Conservation (phyloP, 2,329 filamentous ascomycete species). For the Aspergillus jensenii region DNA sequence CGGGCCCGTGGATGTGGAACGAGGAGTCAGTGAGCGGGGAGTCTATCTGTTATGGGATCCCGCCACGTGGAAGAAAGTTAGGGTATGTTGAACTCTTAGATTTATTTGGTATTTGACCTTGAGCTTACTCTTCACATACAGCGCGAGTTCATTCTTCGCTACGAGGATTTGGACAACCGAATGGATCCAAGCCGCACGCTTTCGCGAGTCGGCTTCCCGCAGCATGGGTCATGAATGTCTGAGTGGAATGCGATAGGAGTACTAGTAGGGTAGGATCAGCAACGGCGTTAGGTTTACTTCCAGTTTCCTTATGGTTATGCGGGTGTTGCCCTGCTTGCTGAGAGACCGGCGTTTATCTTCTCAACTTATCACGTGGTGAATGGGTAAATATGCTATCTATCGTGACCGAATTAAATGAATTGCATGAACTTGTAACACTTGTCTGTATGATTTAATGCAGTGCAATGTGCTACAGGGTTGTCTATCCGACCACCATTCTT, state of each 20-base stretch:
- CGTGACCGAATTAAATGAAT: slow-evolving; percentile 24
- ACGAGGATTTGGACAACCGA: slow-evolving; percentile 51
- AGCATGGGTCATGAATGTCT: slow-evolving; percentile 35
- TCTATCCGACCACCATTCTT: neutral
- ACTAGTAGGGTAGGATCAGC: slow-evolving; percentile 22
- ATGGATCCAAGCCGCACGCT: slow-evolving; percentile 40
- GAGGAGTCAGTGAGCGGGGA: slow-evolving; percentile 50
- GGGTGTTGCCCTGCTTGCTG: slow-evolving; percentile 24
- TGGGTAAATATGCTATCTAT: slow-evolving; percentile 26
- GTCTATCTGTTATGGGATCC: slow-evolving; percentile 54
- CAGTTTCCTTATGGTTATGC: slow-evolving; percentile 27
- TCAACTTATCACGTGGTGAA: slow-evolving; percentile 24
- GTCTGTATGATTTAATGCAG: neutral
- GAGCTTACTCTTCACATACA: slow-evolving; percentile 24
- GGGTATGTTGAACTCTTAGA: slow-evolving; percentile 34
- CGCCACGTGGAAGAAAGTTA: slow-evolving; percentile 50
- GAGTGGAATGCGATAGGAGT: slow-evolving; percentile 14
- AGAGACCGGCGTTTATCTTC: slow-evolving; percentile 28
- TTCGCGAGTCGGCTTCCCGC: slow-evolving; percentile 37
- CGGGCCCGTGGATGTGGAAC: slow-evolving; percentile 49
- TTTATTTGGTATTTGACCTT: slow-evolving; percentile 7
- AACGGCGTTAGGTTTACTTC: slow-evolving; percentile 34
- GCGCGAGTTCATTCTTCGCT: slow-evolving; percentile 51
- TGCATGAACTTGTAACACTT: slow-evolving; percentile 21
- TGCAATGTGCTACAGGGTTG: neutral